These are phyloP conservation scores for Penicillium atrosanguineum DNA, from an alignment of 495 filamentous ascomycete genomes.

Conservation along the genomic window DNA sequence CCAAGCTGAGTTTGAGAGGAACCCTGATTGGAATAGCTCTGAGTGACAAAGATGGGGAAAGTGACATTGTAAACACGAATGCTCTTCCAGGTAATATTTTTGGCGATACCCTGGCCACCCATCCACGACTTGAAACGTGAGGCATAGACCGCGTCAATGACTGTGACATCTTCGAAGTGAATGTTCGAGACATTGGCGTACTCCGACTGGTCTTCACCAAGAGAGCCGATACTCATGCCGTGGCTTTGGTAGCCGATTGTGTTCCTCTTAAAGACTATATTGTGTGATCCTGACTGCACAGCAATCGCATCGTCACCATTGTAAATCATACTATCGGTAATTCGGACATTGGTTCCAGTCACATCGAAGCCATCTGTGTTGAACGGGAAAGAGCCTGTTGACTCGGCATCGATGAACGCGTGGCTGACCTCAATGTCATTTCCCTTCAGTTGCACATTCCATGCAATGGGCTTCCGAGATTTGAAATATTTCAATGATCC, in stretches of 20 bases:
- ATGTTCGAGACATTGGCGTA: constrained; percentile 39
- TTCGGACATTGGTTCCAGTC: constrained; percentile 32
- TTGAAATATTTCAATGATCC: constrained; percentile 38
- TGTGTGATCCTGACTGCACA: constrained; percentile 32
- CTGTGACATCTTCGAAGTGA: constrained; percentile 38
- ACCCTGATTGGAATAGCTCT: constrained; percentile 38
- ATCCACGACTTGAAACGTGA: constrained; percentile 44
- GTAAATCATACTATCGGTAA: constrained; percentile 38
- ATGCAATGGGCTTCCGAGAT: constrained; percentile 43
- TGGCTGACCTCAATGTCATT: constrained; percentile 35
- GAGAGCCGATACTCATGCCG: constrained; percentile 43
- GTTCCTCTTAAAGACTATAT: constrained; percentile 33
- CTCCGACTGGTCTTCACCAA: constrained; percentile 30
- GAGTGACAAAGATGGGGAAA: constrained; percentile 45
- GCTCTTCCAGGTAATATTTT: constrained; percentile 43
- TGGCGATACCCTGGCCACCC: constrained; percentile 38
- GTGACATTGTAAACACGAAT: constrained; percentile 44
- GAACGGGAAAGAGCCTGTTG: constrained; percentile 40
- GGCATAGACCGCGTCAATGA: constrained; percentile 37
- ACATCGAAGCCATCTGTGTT: constrained; percentile 47
- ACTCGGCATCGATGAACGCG: constrained; percentile 41
- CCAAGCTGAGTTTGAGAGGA: constrained; percentile 21
- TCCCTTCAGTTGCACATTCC: constrained; percentile 39
- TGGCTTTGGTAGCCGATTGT: constrained; percentile 42
- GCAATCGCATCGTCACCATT: constrained; percentile 47